A percentile compares a stretch with the other conserved stretches of the same genome.
Evolutionary conservation across 2,329 filamentous ascomycete species (phyloP).

Genomic region (Kalaharituber pfeilii): DNA sequence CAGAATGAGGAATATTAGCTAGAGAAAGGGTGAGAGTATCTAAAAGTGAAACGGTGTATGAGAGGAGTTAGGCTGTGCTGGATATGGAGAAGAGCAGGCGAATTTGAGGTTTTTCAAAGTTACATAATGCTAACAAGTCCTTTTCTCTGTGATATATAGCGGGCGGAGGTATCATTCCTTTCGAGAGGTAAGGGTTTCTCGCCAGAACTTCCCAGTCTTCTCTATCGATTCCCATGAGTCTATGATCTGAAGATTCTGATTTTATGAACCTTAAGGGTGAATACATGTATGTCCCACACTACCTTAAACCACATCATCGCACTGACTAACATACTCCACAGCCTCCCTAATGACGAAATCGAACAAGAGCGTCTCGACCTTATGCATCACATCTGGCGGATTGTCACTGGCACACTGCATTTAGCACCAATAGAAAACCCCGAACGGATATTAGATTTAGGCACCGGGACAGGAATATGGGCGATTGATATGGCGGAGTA

Average conservation of each 20-base stretch:
- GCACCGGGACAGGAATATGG: no score
- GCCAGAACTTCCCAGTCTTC: no score
- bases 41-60: background rate
- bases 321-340: no score
- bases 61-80: no score
- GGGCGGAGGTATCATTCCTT: background rate
- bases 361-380: conserved; percentile 20
- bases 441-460: conserved; percentile 32
- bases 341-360: conserved; percentile 16
- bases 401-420: conserved; percentile 17
- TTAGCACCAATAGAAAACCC: conserved; percentile 19
- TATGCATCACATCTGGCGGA: conserved; percentile 23
- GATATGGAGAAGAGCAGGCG: no score
- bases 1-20: no score
- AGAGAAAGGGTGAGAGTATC: background rate
- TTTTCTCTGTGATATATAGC: no score
- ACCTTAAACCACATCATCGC: background rate
- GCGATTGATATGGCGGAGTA: conserved; percentile 15
- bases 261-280: background rate
- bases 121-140: no score
- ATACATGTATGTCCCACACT: background rate
- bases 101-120: no score
- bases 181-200: background rate
- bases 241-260: background rate
- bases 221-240: no score